A percentile compares a stretch with the other conserved stretches of the same genome.
Evolutionary conservation across 2,329 filamentous ascomycete genomes (phyloP).

Genomic region (Dactylonectria macrodidyma): DNA sequence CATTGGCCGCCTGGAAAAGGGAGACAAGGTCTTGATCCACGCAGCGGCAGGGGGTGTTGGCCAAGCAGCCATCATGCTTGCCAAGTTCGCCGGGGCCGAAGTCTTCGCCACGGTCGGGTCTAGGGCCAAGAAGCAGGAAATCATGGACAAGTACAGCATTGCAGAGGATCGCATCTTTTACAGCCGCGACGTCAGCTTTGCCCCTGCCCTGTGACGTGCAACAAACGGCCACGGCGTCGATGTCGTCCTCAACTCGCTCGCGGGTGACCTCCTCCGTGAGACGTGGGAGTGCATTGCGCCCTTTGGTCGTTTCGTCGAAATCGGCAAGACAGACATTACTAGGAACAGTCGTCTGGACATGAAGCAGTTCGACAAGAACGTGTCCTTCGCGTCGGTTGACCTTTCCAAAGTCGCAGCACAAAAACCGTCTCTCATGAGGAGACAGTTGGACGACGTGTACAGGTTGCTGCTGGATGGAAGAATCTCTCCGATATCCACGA

Average conservation of each 20-base stretch:
- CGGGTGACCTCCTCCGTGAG: conserved; percentile 26
- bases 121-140: no score
- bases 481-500: no score
- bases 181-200: conserved; percentile 47
- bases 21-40: conserved; percentile 46
- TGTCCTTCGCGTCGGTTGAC: no score
- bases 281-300: conserved; percentile 49
- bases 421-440: no score
- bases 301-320: conserved; percentile 25
- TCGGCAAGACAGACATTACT: conserved; percentile 38
- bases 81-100: not conserved
- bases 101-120: conserved; percentile 1
- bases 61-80: conserved; percentile 47
- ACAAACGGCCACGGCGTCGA: conserved; percentile 47
- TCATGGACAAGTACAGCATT: no score
- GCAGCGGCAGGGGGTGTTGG: conserved; percentile 39
- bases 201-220: conserved; percentile 37
- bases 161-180: conserved; percentile 46
- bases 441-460: no score
- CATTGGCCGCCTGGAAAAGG: no score
- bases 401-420: no score
- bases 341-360: conserved; percentile 41
- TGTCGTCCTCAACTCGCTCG: conserved; percentile 48
- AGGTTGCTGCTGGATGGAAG: no score
- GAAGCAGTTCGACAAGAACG: conserved; percentile 12